A percentile compares a stretch with the other conserved stretches of the same genome.
Conservation (phyloP, 257 asterid species). For the Scutellaria barbata region DNA sequence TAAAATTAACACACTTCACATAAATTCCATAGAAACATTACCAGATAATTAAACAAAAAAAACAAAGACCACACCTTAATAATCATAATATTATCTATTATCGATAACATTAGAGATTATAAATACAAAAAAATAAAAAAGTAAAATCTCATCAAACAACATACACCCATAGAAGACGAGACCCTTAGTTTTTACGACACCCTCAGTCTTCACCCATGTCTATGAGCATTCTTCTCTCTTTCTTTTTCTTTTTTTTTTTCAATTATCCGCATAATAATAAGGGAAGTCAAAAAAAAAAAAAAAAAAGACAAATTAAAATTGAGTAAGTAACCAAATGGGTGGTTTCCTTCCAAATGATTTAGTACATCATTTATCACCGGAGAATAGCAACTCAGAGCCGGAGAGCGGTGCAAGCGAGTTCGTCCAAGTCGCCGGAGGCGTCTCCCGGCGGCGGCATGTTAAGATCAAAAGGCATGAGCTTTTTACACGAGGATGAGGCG, state of each 20-base stretch:
- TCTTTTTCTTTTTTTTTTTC: slow-evolving; percentile 3
- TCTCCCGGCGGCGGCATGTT: slow-evolving; percentile 45
- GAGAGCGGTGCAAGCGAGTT: slow-evolving; percentile 42
- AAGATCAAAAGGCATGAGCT: slow-evolving; percentile 50
- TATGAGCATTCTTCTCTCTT: slow-evolving; percentile 39
- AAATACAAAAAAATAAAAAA: slow-evolving; percentile 39
- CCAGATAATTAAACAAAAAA: background rate
- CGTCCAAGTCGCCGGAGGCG: slow-evolving; percentile 35
- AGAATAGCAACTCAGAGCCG: slow-evolving; percentile 39
- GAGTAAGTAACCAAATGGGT: slow-evolving; percentile 36
- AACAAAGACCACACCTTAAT: slow-evolving; percentile 27
- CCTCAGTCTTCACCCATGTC: slow-evolving; percentile 37
- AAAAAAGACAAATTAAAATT: slow-evolving; percentile 6
- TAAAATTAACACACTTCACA: slow-evolving; percentile 7
- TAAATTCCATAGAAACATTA: slow-evolving; percentile 30
- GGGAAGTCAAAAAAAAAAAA: background rate
- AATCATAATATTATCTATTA: slow-evolving; percentile 45
- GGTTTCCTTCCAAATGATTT: slow-evolving; percentile 31
- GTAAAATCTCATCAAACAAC: slow-evolving; percentile 50
- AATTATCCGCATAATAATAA: slow-evolving; percentile 10
- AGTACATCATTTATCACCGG: slow-evolving; percentile 19
- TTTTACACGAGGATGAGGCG: slow-evolving; percentile 48
- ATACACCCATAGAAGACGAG: slow-evolving; percentile 42
- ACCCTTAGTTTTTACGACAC: slow-evolving; percentile 26
- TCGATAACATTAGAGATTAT: slow-evolving; percentile 46